Evolutionary conservation across 1,284 basidiomycete genomes (phyloP), one percentile per base, ranked within the genome.

Genomic region (Rhodotorula sp.): DNA sequence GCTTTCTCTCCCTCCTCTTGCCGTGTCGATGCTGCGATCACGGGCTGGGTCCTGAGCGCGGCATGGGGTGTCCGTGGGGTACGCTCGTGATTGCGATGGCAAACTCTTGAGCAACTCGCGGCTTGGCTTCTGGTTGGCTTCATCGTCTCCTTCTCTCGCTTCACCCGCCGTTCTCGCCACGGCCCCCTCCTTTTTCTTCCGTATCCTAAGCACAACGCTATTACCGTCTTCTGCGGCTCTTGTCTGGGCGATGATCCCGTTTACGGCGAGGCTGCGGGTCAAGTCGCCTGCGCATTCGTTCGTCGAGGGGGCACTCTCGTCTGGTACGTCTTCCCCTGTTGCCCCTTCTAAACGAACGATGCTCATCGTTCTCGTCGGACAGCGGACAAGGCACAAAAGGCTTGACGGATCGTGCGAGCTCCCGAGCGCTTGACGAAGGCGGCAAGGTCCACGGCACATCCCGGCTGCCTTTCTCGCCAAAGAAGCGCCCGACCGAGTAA

Each of bases 171-270:
- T 2, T 44, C 40, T 44, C 40, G 40, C 44, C 24, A 16, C 26
- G 16, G 24, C 55, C 47, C 5, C 62, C 26, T 7, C 28, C 8
- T 20, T 24, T 48, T 22, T 28, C 18, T 10, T 13, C 22, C 9
- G 0, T 28, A 55, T 31, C 2, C 34, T 34, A 5, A 15, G 15
- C 48, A 40, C 22, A 40, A 46, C 37, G 63, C 77, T 28, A 69
- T 79, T 68, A 79, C 78, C 52, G 79, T 80, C 56, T 80, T 80
- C 59, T 80, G 79, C 76, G 79, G 79, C 56, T 76, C 77, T 0
- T 75, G 75, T 26, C 76, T 76, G 0, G 79, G 79, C 26, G 68
- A 55, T 28, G 70, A 76, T 47, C 76, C 76, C 37, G 67, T 68
- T 28, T 80, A 77, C 59, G 68, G 73, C 65, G 66, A 71, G 1